Conservation (phyloP, 345 rosid species). For the Eucalyptus victrix region DNA sequence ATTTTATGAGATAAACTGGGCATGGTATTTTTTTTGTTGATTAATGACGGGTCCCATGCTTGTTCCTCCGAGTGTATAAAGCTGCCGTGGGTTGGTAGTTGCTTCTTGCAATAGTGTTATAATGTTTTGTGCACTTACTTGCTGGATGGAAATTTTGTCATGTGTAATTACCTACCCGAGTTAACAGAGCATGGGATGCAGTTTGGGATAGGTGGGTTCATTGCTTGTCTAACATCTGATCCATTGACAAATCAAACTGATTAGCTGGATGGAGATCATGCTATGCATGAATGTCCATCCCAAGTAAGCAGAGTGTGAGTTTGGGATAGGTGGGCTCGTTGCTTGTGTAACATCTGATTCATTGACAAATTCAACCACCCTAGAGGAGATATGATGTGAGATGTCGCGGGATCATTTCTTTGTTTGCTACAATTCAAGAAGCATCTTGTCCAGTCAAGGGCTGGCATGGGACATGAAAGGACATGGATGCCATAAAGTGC, state of each 20-base stretch:
- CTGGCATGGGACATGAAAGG: not conserved
- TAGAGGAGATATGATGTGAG: not conserved
- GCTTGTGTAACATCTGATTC: not conserved
- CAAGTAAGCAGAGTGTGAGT: not conserved
- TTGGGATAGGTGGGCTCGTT: not conserved
- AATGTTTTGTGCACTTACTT: not conserved
- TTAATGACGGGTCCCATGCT: not conserved
- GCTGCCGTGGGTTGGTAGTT: not conserved
- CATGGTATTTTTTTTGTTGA: not conserved
- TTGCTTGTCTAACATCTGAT: not conserved
- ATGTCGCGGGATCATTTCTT: not conserved
- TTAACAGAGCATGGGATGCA: not conserved
- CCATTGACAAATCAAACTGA: not conserved
- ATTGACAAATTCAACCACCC: not conserved
- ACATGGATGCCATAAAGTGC: not conserved
- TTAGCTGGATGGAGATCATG: not conserved
- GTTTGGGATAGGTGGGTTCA: not conserved
- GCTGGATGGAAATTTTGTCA: not conserved
- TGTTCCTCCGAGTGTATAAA: not conserved
- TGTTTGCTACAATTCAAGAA: not conserved
- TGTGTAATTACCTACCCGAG: not conserved
- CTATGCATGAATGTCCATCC: not conserved
- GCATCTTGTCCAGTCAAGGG: not conserved
- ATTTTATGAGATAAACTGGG: not conserved
- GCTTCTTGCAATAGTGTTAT: not conserved